Conservation (phyloP, 768 basidiomycete species). For the Suillus subluteus region DNA sequence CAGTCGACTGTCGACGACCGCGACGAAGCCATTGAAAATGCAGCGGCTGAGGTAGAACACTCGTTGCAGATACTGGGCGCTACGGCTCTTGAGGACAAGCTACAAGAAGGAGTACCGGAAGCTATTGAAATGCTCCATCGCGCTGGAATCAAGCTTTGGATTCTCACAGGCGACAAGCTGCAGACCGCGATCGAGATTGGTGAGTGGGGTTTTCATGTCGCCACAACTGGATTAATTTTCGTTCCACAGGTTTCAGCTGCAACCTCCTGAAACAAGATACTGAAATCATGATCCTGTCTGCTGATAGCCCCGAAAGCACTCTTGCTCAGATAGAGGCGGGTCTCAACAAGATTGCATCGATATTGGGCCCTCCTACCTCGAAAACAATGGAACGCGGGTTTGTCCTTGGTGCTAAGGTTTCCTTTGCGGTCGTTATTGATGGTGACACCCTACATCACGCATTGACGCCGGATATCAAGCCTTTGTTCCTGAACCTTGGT, state of each 20-base stretch:
- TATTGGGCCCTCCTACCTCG: conserved; percentile 74
- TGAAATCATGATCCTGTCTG: conserved; percentile 97
- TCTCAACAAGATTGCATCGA: conserved; percentile 90
- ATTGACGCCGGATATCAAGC: conserved; percentile 74
- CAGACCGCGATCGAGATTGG: conserved; percentile 99
- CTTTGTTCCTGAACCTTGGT: conserved; percentile 86
- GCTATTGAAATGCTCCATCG: conserved; percentile 89
- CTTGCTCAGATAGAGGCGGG: conserved; percentile 90
- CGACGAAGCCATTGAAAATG: conserved; percentile 91
- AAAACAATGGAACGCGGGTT: conserved; percentile 68
- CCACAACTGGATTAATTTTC: neutral
- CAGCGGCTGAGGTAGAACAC: conserved; percentile 82
- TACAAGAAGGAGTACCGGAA: conserved; percentile 96
- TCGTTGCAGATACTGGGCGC: conserved; percentile 87
- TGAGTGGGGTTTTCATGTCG: conserved; percentile 21
- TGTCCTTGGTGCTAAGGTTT: conserved; percentile 61
- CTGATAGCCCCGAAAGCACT: conserved; percentile 73
- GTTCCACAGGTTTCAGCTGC: conserved; percentile 72
- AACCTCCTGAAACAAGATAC: conserved; percentile 92
- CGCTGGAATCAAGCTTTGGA: conserved; percentile 98
- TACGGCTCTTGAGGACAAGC: conserved; percentile 95
- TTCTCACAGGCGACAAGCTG: conserved; percentile 95
- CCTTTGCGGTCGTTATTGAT: conserved; percentile 95
- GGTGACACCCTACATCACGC: conserved; percentile 90
- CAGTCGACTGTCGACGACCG: conserved; percentile 73